Percentiles rank a stretch among this genome's conserved stretches.
Conservation (phyloP, 495 filamentous ascomycete species). For the Podospora pseudopauciseta region DNA sequence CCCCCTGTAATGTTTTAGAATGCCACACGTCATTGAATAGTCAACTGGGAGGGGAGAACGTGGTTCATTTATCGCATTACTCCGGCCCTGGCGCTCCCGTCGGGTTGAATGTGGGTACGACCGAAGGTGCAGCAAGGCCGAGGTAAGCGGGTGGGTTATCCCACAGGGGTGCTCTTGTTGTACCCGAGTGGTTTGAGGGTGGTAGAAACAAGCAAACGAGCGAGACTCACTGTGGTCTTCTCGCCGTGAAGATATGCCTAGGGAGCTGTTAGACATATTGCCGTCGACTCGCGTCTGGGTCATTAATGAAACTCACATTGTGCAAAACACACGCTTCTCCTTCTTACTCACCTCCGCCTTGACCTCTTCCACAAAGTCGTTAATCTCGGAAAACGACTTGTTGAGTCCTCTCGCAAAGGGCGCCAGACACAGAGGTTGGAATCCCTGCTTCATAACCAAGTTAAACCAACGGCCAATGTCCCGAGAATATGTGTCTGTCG, state of each 20-base stretch:
- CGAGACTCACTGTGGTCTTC: conserved; percentile 22
- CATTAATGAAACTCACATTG: conserved; percentile 54
- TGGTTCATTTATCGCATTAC: conserved; percentile 12
- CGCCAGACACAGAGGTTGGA: conserved; percentile 70
- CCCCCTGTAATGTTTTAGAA: conserved; percentile 2
- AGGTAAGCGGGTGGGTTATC: not conserved
- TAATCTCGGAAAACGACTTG: conserved; percentile 65
- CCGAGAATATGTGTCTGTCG: conserved; percentile 60
- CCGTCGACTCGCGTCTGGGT: conserved; percentile 23
- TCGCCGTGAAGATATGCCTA: conserved; percentile 33
- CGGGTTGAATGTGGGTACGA: conserved; percentile 2
- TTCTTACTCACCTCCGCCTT: conserved; percentile 66
- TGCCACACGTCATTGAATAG: conserved; percentile 10
- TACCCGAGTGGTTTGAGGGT: not conserved
- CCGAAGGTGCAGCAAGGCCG: not conserved
- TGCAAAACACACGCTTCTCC: conserved; percentile 62
- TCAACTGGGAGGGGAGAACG: conserved; percentile 3
- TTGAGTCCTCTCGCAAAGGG: conserved; percentile 65
- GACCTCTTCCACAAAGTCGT: conserved; percentile 58
- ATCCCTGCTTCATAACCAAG: conserved; percentile 65
- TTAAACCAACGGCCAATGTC: conserved; percentile 85
- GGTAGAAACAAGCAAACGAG: conserved; percentile 7
- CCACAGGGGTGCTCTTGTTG: not conserved
- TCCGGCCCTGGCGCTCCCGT: conserved; percentile 2
- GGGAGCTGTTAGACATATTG: conserved; percentile 13